Conservation (phyloP, 1,284 basidiomycete species). For the Calocybe gambosa region DNA sequence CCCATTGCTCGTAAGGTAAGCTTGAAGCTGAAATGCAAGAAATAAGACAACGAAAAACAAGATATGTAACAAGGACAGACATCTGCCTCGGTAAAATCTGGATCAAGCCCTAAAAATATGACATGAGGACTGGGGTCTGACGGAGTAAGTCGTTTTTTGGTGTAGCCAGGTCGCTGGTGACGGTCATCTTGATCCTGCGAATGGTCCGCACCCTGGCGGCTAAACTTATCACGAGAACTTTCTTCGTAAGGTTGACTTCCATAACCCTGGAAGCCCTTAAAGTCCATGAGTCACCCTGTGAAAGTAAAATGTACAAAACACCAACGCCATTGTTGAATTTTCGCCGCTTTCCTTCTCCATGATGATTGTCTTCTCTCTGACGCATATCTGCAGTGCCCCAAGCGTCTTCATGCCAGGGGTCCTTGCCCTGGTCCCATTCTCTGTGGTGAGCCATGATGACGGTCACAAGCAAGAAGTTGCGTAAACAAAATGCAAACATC, state of each 20-base stretch:
- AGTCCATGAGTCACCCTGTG: constrained; percentile 2
- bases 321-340: constrained; percentile 69
- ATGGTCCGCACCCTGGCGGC: constrained; percentile 22
- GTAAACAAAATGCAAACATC: constrained; percentile 34
- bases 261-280: constrained; percentile 38
- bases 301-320: constrained; percentile 9
- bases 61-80: constrained; percentile 50
- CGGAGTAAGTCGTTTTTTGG: constrained; percentile 68
- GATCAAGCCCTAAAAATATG: constrained; percentile 87
- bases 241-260: constrained; percentile 41
- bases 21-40: constrained; percentile 58
- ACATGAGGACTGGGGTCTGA: constrained; percentile 84
- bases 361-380: constrained; percentile 61
- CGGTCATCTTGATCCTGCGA: constrained; percentile 45
- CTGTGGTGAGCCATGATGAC: constrained; percentile 64
- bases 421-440: constrained; percentile 78
- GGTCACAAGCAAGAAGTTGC: constrained; percentile 14
- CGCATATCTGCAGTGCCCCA: constrained; percentile 41
- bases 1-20: constrained; percentile 67
- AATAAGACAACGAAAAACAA: constrained; percentile 31
- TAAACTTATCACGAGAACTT: constrained; percentile 26
- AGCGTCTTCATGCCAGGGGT: constrained; percentile 40
- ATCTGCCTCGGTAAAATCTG: constrained; percentile 85
- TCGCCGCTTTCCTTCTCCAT: constrained; percentile 65
- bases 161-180: constrained; percentile 26